Evolutionary conservation across 192 early-diverging fungal genomes (phyloP), one percentile per base, ranked within the genome.

Genomic region (Podochytrium sp.): DNA sequence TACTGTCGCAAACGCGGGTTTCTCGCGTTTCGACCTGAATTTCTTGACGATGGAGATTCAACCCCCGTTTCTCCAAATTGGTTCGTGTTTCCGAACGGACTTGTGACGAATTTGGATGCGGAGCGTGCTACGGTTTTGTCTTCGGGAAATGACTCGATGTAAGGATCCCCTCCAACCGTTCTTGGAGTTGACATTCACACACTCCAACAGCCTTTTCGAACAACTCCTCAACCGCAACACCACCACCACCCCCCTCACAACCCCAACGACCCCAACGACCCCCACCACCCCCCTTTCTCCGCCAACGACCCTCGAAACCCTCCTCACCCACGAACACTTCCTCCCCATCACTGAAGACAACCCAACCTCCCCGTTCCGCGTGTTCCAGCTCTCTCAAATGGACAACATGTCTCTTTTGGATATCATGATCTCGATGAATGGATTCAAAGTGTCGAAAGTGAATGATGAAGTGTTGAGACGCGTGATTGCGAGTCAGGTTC

Each of bases 401-500:
- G 57, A 72, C 30, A 49, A 49, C n/a, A 63, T 74, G 43, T 12
- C 20, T 18, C 61, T 74, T n/a, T 37, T 74, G 2, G 72, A 74
- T 51, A 18, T 33, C n/a, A 53, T 74, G 72, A 74, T 74, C 33
- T 23, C 30, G 16, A 32, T 33, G 25, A 74, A 74, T 52, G 72
- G 72, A 4, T 63, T 74, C 25, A 32, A 50, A 43, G 72, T 74
- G 18, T 32, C 59, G 30, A 64, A 61, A 41, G 72, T 74, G 23
- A 74, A 74, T 37, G 72, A 74, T 37, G 40, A 64, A 10, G 61
- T 74, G 6, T 38, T 74, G n/a, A 16, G 59, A 2, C 42, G 72
- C 18, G 72, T 74, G 0, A 50, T 69, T n/a, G 66, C 66, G 16
- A 39, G 52, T 55, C 7, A 47, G n/a, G 12, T 58, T n/a, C 56